These are phyloP conservation scores for Aspergillus sp. DNA, from an alignment of 2,329 filamentous ascomycete genomes.

Conservation along the genomic window DNA sequence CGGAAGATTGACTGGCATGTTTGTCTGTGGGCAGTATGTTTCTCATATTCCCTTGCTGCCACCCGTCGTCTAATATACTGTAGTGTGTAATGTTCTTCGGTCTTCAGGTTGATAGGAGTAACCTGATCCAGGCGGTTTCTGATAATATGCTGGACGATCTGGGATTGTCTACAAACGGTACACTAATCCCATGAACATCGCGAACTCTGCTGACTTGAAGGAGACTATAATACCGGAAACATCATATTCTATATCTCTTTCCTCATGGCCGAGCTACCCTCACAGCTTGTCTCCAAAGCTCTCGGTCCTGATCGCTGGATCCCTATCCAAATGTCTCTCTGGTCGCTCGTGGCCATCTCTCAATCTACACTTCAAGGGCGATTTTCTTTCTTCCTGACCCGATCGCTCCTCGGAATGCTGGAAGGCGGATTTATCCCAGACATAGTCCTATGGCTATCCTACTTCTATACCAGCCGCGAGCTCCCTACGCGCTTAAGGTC, in stretches of 20 bases:
- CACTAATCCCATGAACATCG: too few relatives aligned
- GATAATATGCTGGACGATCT: slow-evolving; percentile 55
- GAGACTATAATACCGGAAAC: slow-evolving; percentile 54
- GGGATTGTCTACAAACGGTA: slow-evolving; percentile 32
- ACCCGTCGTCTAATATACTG: not conserved
- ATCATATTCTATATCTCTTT: slow-evolving; percentile 59
- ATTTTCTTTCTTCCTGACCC: slow-evolving; percentile 38
- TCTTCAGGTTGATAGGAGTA: slow-evolving; percentile 60
- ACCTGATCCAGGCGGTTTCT: slow-evolving; percentile 56
- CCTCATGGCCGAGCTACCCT: slow-evolving; percentile 56
- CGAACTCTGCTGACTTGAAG: slow-evolving; percentile 43
- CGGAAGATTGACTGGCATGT: slow-evolving; percentile 25
- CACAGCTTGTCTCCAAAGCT: slow-evolving; percentile 57
- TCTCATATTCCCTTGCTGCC: not conserved
- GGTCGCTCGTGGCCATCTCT: slow-evolving; percentile 49
- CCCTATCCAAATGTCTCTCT: slow-evolving; percentile 54
- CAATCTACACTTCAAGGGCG: slow-evolving; percentile 49
- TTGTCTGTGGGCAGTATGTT: slow-evolving; percentile 25
- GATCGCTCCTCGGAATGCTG: slow-evolving; percentile 43
- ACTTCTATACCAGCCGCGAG: slow-evolving; percentile 69
- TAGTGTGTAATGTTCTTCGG: slow-evolving; percentile 59
- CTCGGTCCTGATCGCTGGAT: slow-evolving; percentile 58
- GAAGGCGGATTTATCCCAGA: slow-evolving; percentile 62
- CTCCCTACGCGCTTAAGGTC: slow-evolving; percentile 58
- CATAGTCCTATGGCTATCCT: slow-evolving; percentile 61